Conservation (phyloP, 2,329 filamentous ascomycete genomes). For the Cyphellophora europaea region DNA sequence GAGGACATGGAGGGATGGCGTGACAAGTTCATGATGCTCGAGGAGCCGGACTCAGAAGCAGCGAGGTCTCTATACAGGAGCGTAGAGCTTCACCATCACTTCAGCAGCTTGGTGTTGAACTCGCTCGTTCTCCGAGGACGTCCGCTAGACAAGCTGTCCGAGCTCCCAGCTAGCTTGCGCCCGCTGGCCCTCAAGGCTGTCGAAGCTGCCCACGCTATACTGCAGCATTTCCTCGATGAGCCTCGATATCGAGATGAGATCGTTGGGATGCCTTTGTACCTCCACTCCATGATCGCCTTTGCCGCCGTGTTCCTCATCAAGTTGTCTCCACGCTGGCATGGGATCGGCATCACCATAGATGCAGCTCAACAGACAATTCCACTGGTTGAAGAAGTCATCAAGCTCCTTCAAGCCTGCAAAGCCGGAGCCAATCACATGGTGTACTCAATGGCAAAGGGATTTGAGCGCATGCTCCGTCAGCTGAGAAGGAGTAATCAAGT, state of each 20-base stretch:
- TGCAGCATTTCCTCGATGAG: slow-evolving; percentile 37
- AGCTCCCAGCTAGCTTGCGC: slow-evolving; percentile 8
- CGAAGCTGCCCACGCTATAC: slow-evolving; percentile 35
- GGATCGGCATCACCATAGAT: slow-evolving; percentile 5
- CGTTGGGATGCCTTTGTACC: slow-evolving; percentile 34
- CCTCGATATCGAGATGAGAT: slow-evolving; percentile 36
- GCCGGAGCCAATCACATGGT: slow-evolving; percentile 8
- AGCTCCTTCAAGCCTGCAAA: slow-evolving; percentile 1
- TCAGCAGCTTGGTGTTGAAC: slow-evolving; percentile 43
- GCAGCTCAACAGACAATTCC: slow-evolving; percentile 5
- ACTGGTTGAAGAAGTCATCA: slow-evolving; percentile 5
- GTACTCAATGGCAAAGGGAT: slow-evolving; percentile 6
- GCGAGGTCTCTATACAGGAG: slow-evolving; percentile 13
- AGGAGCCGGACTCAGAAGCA: slow-evolving; percentile 3
- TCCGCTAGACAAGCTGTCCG: slow-evolving; percentile 33
- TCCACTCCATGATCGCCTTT: slow-evolving; percentile 35
- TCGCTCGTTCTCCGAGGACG: slow-evolving; percentile 28
- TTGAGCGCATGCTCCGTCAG: slow-evolving; percentile 18
- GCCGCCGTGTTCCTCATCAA: slow-evolving; percentile 33
- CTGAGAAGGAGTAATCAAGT: no score
- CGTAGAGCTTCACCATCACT: slow-evolving; percentile 41
- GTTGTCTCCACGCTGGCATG: slow-evolving; percentile 16
- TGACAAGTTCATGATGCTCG: slow-evolving; percentile 30
- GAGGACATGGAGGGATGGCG: slow-evolving; percentile 42
- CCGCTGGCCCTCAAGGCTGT: slow-evolving; percentile 31